Percentiles rank a stretch among this genome's conserved stretches.
Conservation (phyloP, 2,329 filamentous ascomycete species). For the Beauveria australis region DNA sequence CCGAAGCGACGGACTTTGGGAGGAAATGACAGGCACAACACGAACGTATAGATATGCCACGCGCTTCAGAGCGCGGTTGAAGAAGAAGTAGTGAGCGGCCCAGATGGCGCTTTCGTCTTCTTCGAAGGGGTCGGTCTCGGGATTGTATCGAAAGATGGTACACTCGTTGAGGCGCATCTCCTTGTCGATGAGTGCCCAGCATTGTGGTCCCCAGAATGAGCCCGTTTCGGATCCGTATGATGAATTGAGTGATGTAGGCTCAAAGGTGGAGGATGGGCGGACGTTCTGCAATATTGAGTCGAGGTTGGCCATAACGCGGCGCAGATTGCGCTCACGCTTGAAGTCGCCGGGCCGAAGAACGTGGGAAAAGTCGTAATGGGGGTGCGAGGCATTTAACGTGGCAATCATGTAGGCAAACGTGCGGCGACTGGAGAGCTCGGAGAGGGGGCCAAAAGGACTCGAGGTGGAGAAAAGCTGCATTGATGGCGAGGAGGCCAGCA, state of each 20-base stretch:
- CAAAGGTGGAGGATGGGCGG: slow-evolving; percentile 50
- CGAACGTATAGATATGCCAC: slow-evolving; percentile 91
- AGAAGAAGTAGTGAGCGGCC: slow-evolving; percentile 96
- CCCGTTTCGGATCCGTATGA: slow-evolving; percentile 38
- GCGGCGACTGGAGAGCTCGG: slow-evolving; percentile 77
- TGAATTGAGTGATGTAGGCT: slow-evolving; percentile 34
- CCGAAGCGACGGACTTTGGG: slow-evolving; percentile 45
- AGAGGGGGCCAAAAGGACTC: slow-evolving; percentile 86
- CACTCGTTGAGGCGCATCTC: slow-evolving; percentile 91
- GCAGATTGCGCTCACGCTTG: slow-evolving; percentile 70
- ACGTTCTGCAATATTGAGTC: slow-evolving; percentile 84
- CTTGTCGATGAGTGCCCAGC: slow-evolving; percentile 88
- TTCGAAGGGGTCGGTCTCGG: slow-evolving; percentile 82
- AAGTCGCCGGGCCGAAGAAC: slow-evolving; percentile 86
- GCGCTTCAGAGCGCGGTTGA: slow-evolving; percentile 85
- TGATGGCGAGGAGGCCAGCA: slow-evolving; percentile 57
- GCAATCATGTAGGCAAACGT: slow-evolving; percentile 96
- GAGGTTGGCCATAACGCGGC: slow-evolving; percentile 75
- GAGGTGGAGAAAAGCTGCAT: slow-evolving; percentile 61
- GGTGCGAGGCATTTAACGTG: slow-evolving; percentile 87
- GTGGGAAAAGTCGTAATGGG: slow-evolving; percentile 91
- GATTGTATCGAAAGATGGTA: slow-evolving; percentile 80
- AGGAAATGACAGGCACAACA: slow-evolving; percentile 70
- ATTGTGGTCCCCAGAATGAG: slow-evolving; percentile 74
- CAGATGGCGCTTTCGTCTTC: slow-evolving; percentile 91